Evolutionary conservation across 148 eudicot species (phyloP).

Genomic region (Talinum fruticosum): DNA sequence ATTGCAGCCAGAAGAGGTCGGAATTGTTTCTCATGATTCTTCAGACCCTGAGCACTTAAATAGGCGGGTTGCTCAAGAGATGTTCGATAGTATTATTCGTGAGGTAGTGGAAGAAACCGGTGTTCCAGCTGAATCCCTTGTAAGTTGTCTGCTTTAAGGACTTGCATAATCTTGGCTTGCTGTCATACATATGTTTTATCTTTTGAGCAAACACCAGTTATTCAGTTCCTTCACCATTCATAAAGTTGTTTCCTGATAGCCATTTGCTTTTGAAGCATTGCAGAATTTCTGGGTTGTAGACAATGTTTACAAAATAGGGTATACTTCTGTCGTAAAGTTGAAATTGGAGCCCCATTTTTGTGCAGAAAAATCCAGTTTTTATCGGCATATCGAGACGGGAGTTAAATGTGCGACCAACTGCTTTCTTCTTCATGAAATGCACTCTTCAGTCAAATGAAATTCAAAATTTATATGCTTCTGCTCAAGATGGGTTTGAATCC

Average conservation of each 20-base stretch:
- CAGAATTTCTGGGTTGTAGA: background rate
- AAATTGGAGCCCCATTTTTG: background rate
- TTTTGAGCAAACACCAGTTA: background rate
- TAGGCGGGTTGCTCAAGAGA: slow-evolving; percentile 65
- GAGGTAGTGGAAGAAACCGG: slow-evolving; percentile 98
- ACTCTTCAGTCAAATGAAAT: slow-evolving; percentile 64
- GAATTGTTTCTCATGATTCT: slow-evolving; percentile 43
- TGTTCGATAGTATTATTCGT: slow-evolving; percentile 87
- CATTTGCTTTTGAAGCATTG: background rate
- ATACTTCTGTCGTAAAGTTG: background rate
- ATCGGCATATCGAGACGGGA: slow-evolving; percentile 86
- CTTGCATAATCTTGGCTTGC: background rate
- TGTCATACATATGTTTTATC: background rate
- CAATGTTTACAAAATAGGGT: background rate
- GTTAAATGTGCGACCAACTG: slow-evolving; percentile 86
- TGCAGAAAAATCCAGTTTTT: slow-evolving; percentile 66
- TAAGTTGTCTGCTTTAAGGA: slow-evolving; percentile 37
- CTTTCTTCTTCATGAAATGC: slow-evolving; percentile 91
- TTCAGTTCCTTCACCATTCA: background rate
- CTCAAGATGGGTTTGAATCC: slow-evolving; percentile 92
- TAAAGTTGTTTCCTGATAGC: background rate
- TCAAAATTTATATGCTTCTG: slow-evolving; percentile 65
- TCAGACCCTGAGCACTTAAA: slow-evolving; percentile 30
- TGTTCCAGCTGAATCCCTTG: slow-evolving; percentile 62
- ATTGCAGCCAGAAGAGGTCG: slow-evolving; percentile 79